These are phyloP conservation scores for Amylocystis lapponica DNA, from an alignment of 768 basidiomycete species.

Conservation along the genomic window DNA sequence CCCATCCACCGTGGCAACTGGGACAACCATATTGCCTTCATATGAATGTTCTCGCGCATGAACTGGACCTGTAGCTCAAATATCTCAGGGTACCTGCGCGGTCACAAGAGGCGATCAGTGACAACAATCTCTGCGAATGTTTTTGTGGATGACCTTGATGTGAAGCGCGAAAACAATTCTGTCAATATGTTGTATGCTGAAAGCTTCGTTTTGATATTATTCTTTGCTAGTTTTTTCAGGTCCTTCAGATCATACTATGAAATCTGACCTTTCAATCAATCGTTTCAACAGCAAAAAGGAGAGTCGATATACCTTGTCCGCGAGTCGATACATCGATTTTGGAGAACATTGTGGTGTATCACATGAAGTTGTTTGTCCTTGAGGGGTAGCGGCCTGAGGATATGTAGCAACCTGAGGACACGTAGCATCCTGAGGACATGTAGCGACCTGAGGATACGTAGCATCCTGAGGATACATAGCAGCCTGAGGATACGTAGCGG, in stretches of 20 bases:
- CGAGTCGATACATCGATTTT: slow-evolving; percentile 40
- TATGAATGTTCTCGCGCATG: background rate
- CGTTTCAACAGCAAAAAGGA: background rate
- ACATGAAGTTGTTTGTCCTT: background rate
- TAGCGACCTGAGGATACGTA: no score
- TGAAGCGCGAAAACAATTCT: background rate
- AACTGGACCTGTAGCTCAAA: background rate
- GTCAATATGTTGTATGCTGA: background rate
- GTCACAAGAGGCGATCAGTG: no score
- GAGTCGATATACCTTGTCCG: slow-evolving; percentile 27
- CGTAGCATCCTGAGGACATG: no score
- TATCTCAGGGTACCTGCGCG: slow-evolving; percentile 1
- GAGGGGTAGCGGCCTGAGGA: background rate
- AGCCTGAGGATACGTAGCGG: no score
- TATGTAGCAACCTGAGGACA: no score
- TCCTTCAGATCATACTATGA: background rate
- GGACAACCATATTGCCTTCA: background rate
- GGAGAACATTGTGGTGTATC: slow-evolving; percentile 27
- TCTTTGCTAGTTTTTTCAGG: background rate
- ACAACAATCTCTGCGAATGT: background rate
- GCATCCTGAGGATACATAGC: no score
- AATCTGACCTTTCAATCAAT: no score
- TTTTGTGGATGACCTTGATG: background rate
- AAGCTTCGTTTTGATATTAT: background rate
- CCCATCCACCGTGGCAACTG: background rate